Conservation (phyloP, 768 basidiomycete species). For the Leccinum pellstonianum region DNA sequence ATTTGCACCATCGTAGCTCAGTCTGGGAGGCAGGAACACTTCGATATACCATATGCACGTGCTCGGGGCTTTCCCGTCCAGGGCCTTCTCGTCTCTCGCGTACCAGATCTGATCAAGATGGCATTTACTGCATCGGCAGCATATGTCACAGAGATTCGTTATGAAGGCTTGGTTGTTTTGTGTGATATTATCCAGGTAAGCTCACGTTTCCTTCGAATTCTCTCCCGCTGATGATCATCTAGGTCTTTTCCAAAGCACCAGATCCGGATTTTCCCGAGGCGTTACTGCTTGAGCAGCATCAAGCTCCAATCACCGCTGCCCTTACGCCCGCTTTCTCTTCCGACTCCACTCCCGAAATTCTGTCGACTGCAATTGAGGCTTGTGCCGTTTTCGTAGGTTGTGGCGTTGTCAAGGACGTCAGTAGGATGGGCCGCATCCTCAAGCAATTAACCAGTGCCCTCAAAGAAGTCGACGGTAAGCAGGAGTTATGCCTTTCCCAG, state of each 20-base stretch:
- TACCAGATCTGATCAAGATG: conserved; percentile 95
- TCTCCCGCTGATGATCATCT: conserved; percentile 7
- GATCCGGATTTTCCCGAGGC: conserved; percentile 94
- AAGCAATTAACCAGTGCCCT: conserved; percentile 85
- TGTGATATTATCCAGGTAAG: conserved; percentile 88
- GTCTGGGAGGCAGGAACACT: conserved; percentile 78
- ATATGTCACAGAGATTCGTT: conserved; percentile 91
- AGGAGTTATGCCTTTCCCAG: neutral
- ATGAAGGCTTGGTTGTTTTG: conserved; percentile 87
- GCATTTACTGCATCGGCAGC: conserved; percentile 97
- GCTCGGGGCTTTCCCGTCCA: conserved; percentile 53
- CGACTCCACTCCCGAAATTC: conserved; percentile 93
- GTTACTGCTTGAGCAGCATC: conserved; percentile 91
- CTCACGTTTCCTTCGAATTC: neutral
- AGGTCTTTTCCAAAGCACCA: conserved; percentile 85
- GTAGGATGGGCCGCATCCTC: conserved; percentile 90
- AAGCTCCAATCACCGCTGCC: conserved; percentile 97
- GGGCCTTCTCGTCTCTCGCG: conserved; percentile 75
- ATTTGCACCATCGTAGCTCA: conserved; percentile 76
- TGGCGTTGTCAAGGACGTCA: conserved; percentile 88
- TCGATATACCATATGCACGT: conserved; percentile 73
- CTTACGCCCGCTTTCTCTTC: conserved; percentile 94
- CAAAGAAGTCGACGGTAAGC: conserved; percentile 83
- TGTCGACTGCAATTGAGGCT: conserved; percentile 88
- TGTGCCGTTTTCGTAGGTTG: conserved; percentile 96